Conservation (phyloP, 305 asterid genomes). For the Solanum hybrid region DNA sequence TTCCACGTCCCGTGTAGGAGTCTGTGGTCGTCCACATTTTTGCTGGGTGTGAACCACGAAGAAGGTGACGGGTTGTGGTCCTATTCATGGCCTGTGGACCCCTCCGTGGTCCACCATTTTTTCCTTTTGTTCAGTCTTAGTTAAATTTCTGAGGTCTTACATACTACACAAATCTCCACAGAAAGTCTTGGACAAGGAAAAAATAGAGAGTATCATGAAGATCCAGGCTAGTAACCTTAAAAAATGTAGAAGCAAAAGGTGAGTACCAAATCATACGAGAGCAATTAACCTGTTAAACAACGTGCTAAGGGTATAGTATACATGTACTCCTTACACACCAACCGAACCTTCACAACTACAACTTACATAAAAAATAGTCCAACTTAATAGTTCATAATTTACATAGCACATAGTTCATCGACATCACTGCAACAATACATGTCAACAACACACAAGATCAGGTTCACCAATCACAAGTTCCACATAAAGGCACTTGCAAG, state of each 20-base stretch:
- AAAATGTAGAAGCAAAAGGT: neutral
- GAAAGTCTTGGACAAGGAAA: neutral
- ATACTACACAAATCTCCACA: neutral
- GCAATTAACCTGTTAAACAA: neutral
- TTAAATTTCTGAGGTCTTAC: neutral
- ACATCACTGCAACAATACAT: neutral
- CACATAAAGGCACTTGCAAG: neutral
- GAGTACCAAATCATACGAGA: neutral
- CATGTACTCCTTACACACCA: no score
- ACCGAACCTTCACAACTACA: neutral
- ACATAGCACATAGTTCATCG: neutral
- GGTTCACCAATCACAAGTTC: neutral
- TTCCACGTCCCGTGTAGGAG: neutral
- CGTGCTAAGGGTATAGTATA: neutral
- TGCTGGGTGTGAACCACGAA: neutral
- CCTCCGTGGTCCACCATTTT: no score
- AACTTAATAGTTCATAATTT: no score
- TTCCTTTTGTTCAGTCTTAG: neutral
- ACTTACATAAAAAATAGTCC: neutral
- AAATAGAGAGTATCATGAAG: neutral
- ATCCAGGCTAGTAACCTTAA: neutral
- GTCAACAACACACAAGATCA: neutral
- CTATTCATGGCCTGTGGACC: neutral
- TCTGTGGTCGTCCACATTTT: neutral
- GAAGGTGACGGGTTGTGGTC: neutral